Evolutionary conservation across 148 eudicot genomes (phyloP).

Genomic region (Mesembryanthemum crystallinum): DNA sequence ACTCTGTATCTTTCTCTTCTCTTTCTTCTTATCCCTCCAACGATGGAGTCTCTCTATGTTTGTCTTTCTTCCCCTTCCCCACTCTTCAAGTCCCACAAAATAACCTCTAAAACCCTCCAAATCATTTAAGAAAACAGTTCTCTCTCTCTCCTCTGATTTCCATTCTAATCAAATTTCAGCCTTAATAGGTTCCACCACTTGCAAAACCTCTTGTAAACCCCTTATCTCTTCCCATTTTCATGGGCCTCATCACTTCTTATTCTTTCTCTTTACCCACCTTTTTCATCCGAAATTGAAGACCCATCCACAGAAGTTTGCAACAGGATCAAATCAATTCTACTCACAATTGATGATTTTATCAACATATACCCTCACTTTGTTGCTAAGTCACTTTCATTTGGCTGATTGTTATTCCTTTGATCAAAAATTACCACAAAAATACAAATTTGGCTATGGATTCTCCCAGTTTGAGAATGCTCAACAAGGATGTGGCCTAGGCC

Average conservation of each 20-base stretch:
- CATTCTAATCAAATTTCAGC: too few species aligned
- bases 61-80: constrained; percentile 59
- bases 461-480: constrained; percentile 67
- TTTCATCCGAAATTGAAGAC: constrained; percentile 51
- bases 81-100: constrained; percentile 44
- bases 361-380: constrained; percentile 76
- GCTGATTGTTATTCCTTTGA: constrained; percentile 66
- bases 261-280: constrained; percentile 41
- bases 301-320: constrained; percentile 36
- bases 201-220: constrained; percentile 37
- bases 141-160: constrained; percentile 23
- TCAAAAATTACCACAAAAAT: constrained; percentile 61
- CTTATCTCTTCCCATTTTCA: constrained; percentile 35
- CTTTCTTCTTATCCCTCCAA: constrained; percentile 38
- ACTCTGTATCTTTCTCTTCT: too few species aligned
- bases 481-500: constrained; percentile 58
- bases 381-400: constrained; percentile 66
- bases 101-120: constrained; percentile 25
- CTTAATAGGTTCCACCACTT: constrained; percentile 12
- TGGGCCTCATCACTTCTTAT: constrained; percentile 30
- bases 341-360: constrained; percentile 66
- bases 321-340: constrained; percentile 57
- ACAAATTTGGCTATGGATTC: constrained; percentile 56
- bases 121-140: constrained; percentile 25
- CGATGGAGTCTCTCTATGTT: constrained; percentile 59